A percentile compares a stretch with the other conserved stretches of the same genome.
Conservation (phyloP, 202 grass and related monocot species). For the Brachypodium distachyon region DNA sequence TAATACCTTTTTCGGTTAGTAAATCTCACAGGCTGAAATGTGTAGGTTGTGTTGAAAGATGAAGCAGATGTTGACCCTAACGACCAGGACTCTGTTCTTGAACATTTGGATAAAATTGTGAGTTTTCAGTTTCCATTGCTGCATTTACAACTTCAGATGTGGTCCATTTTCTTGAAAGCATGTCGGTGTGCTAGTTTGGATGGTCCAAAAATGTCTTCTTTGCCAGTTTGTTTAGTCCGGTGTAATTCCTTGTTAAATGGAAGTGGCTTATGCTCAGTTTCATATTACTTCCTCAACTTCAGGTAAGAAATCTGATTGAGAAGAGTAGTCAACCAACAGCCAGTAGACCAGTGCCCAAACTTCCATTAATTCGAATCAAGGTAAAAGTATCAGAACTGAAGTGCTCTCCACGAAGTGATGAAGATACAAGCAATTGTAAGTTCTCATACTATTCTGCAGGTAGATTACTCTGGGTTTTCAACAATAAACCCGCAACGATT, state of each 20-base stretch:
- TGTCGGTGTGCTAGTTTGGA: background rate
- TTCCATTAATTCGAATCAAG: conserved; percentile 90
- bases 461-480: conserved; percentile 94
- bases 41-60: conserved; percentile 93
- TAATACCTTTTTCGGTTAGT: conserved; percentile 7
- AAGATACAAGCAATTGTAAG: conserved; percentile 18
- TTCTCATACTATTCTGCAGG: conserved; percentile 43
- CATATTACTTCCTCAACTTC: conserved; percentile 23
- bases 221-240: background rate
- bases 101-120: conserved; percentile 93
- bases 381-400: conserved; percentile 22
- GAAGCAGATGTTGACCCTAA: conserved; percentile 81
- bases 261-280: conserved; percentile 8
- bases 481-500: conserved; percentile 95
- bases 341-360: conserved; percentile 55
- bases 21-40: conserved; percentile 27
- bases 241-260: background rate
- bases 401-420: conserved; percentile 3
- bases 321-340: conserved; percentile 49
- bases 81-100: conserved; percentile 90
- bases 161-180: conserved; percentile 12
- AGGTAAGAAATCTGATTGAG: conserved; percentile 85
- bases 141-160: background rate
- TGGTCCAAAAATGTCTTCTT: background rate
- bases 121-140: conserved; percentile 14